A percentile compares a stretch with the other conserved stretches of the same genome.
Conservation (phyloP, 2,329 filamentous ascomycete genomes). For the Talaromyces sp. region DNA sequence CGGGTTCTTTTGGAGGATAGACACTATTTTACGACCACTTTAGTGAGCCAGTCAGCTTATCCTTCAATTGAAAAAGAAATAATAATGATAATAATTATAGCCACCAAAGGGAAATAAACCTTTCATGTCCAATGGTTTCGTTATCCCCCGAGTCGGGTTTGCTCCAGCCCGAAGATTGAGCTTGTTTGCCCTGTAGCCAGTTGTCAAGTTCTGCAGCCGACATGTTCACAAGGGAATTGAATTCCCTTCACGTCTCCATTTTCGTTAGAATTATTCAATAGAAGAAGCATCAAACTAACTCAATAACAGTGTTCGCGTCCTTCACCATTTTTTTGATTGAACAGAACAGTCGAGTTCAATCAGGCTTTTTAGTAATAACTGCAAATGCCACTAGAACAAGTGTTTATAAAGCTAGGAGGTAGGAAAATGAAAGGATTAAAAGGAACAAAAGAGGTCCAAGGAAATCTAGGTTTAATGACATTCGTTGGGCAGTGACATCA, state of each 20-base stretch:
- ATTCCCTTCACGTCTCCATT: not conserved
- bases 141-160: constrained; percentile 6
- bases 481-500: constrained; percentile 5
- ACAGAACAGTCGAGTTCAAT: no score
- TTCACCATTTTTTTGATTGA: constrained; percentile 7
- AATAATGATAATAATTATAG: no score
- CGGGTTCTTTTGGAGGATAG: constrained; percentile 8
- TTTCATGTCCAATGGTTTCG: constrained; percentile 9
- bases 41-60: not conserved
- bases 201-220: constrained; percentile 6
- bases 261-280: not conserved
- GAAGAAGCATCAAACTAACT: not conserved
- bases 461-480: not conserved
- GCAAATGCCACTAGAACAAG: not conserved
- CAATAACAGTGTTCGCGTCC: constrained; percentile 6
- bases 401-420: not conserved
- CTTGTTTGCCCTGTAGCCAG: constrained; percentile 2
- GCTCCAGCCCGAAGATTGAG: constrained; percentile 5
- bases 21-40: constrained; percentile 9
- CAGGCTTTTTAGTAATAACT: not conserved
- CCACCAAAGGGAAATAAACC: not conserved
- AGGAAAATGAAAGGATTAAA: not conserved
- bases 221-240: constrained; percentile 10
- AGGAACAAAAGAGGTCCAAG: not conserved
- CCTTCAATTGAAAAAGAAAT: no score